Evolutionary conservation across 768 basidiomycete genomes (phyloP), one percentile per base, ranked within the genome.

Genomic region (Zangia roseola): DNA sequence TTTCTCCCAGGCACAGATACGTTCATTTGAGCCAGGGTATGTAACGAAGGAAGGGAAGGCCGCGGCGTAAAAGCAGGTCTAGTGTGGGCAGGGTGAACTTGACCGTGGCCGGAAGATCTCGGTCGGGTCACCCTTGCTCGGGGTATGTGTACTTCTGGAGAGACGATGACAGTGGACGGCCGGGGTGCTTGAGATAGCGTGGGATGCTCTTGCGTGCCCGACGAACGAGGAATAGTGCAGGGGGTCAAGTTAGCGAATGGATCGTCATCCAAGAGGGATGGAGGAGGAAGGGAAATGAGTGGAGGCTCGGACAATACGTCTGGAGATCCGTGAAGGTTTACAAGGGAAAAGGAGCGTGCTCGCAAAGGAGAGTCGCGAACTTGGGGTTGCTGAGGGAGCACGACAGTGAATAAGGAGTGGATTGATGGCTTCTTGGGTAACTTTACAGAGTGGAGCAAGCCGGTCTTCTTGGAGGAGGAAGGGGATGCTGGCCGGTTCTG

Each of bases 171-270:
- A 10, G 48, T 31, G 39, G 51, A 50, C 19, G 57, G 50, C 30
- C 28, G 43, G 10, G 40, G 45, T 6, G 34, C 45, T 14, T 51
- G 45, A 16, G 61, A 55, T 14, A 56, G 40, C 35, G 35, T 34
- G 20, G 47, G 47, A 14, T 21, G 42, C 19, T 46, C 40, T 35
- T 43, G 20, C 10, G 39, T 25, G 20, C 41, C 44, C 1, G 30
- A 37, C 23, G 23, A 43, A 20, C 45, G 26, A 21, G 48, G 28
- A 31, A 31, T 31, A 16, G 31, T 16, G 31, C 6, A 6, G 50
- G 74, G 69, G 13, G 52, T 14, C 39, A 84, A 71, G 52, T 83
- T 80, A 19, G 87, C 87, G 57, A 89, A 89, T 2, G 87, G 87
- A 57, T 89, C 87, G 43, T 84, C 81, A 57, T 88, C 86, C 21